Conservation (phyloP, 2,329 filamentous ascomycete species). For the Fusarium liriodendri region DNA sequence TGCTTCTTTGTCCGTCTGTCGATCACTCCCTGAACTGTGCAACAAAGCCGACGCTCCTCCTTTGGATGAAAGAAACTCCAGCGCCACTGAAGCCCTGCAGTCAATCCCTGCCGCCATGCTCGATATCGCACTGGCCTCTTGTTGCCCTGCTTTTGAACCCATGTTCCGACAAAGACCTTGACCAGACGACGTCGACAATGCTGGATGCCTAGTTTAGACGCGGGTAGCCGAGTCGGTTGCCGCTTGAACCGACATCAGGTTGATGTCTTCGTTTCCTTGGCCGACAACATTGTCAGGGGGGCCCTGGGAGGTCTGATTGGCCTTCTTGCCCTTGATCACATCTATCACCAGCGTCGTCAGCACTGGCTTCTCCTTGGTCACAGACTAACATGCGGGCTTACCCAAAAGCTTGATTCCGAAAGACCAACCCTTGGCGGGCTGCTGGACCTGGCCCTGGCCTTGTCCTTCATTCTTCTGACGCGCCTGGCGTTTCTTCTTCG, state of each 20-base stretch:
- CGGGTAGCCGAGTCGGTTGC: neutral
- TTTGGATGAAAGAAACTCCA: neutral
- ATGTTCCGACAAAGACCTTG: neutral
- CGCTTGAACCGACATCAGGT: neutral
- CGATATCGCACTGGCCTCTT: neutral
- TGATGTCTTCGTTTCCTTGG: conserved; percentile 7
- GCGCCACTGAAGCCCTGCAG: neutral
- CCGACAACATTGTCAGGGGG: neutral
- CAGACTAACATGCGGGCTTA: conserved; percentile 3
- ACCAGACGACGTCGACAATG: neutral
- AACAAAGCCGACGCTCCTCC: neutral
- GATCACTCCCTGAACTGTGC: conserved; percentile 7
- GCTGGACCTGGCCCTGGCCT: neutral
- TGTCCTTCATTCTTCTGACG: neutral
- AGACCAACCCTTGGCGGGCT: neutral
- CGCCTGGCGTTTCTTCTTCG: neutral
- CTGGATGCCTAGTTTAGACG: neutral
- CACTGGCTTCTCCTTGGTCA: neutral
- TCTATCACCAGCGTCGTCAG: conserved; percentile 7
- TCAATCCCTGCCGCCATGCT: neutral
- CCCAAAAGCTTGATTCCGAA: neutral
- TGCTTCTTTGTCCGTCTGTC: neutral
- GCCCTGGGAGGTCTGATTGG: neutral
- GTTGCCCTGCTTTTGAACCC: neutral
- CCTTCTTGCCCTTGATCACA: neutral